Conservation (phyloP, 73 alveolate species). For the Symbiodinium pilosum region DNA sequence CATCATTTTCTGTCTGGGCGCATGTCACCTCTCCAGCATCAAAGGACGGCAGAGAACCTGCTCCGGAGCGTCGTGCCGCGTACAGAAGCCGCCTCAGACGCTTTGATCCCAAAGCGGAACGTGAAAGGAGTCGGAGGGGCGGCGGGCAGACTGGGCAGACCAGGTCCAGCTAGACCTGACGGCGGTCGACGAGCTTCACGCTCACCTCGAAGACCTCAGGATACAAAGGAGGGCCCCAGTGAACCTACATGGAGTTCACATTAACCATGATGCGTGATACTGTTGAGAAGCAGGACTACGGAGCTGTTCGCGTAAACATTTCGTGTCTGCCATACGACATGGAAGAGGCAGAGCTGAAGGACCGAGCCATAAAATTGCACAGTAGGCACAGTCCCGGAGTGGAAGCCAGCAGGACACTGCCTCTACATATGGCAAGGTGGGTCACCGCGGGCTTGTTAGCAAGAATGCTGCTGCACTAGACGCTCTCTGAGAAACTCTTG, state of each 20-base stretch:
- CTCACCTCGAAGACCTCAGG: not conserved
- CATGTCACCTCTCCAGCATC: not conserved
- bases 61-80: not conserved
- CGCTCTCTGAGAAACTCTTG: not conserved
- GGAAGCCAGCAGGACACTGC: conserved; percentile 25
- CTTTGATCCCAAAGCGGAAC: too few species aligned
- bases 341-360: conserved; percentile 88
- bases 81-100: not conserved
- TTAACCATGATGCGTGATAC: too few species aligned
- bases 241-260: not conserved
- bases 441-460: too few species aligned
- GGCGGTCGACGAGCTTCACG: conserved; percentile 11
- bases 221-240: too few species aligned
- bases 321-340: conserved; percentile 57
- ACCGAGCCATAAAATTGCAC: not conserved
- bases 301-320: conserved; percentile 18
- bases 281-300: too few species aligned
- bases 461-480: too few species aligned
- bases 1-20: not conserved
- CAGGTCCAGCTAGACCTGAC: not conserved
- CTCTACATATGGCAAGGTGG: conserved; percentile 52
- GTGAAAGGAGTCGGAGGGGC: not conserved
- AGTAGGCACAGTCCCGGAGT: not conserved
- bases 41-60: not conserved
- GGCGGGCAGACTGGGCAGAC: not conserved